Evolutionary conservation across 306 rosid species (phyloP).

Genomic region (Acmispon strigosus): DNA sequence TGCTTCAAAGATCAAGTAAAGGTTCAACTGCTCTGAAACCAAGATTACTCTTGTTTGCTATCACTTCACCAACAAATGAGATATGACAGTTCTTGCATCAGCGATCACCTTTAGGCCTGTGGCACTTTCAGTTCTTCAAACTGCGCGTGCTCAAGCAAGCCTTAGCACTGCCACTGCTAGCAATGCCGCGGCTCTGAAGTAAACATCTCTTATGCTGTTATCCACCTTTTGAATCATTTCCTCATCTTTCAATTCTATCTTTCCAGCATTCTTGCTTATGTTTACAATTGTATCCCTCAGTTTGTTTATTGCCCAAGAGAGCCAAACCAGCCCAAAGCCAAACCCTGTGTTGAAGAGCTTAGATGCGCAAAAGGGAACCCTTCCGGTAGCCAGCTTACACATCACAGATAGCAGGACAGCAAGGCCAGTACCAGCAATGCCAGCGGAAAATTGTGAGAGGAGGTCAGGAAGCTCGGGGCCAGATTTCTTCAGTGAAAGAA

Average conservation of each 20-base stretch:
- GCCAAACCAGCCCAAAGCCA: constrained; percentile 84
- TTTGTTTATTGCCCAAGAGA: constrained; percentile 67
- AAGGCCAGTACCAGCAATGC: constrained; percentile 85
- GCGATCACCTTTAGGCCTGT: background rate
- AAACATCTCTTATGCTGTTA: constrained; percentile 51
- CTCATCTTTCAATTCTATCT: constrained; percentile 50
- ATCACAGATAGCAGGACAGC: constrained; percentile 70
- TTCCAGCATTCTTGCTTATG: constrained; percentile 52
- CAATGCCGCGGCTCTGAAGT: constrained; percentile 70
- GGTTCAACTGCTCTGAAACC: background rate
- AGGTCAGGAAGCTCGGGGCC: constrained; percentile 82
- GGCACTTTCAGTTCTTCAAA: constrained; percentile 7
- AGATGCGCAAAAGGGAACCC: constrained; percentile 55
- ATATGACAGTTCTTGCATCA: background rate
- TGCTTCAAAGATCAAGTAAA: constrained; percentile 2
- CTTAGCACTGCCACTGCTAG: constrained; percentile 64
- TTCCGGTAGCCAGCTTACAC: constrained; percentile 55
- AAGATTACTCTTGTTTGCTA: constrained; percentile 13
- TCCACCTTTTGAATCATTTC: constrained; percentile 56
- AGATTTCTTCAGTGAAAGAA: constrained; percentile 64
- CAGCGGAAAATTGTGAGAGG: constrained; percentile 61
- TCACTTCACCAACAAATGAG: constrained; percentile 12
- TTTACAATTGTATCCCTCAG: constrained; percentile 56
- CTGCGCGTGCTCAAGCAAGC: constrained; percentile 43
- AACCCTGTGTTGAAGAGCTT: constrained; percentile 54